These are phyloP conservation scores for Leccinum subtestaceum DNA, from an alignment of 768 basidiomycete species.

Conservation along the genomic window DNA sequence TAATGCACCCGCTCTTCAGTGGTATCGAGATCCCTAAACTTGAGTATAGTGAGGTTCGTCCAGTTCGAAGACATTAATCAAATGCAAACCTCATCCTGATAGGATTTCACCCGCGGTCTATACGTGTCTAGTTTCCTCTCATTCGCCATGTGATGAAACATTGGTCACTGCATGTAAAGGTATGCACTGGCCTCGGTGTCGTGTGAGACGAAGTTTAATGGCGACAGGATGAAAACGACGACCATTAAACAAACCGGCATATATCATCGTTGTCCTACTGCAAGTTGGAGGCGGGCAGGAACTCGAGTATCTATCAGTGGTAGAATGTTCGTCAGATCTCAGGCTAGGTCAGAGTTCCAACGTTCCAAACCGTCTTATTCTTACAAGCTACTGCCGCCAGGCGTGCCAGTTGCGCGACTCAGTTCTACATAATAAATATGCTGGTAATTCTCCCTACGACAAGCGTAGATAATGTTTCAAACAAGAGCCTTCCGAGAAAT, in stretches of 20 bases:
- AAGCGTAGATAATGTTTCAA: slow-evolving; percentile 29
- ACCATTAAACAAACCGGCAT: background rate
- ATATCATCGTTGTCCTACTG: no score
- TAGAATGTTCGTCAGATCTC: background rate
- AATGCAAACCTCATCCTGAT: background rate
- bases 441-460: slow-evolving; percentile 10
- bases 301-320: background rate
- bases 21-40: no score
- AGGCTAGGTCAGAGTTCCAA: background rate
- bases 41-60: no score
- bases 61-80: background rate
- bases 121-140: background rate
- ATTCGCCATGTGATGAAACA: background rate
- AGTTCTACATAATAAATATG: background rate
- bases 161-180: background rate
- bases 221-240: background rate
- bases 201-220: background rate
- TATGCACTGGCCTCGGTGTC: background rate
- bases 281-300: background rate
- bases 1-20: no score
- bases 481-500: slow-evolving; percentile 30
- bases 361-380: background rate
- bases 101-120: background rate
- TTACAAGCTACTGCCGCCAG: background rate
- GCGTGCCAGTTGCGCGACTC: background rate